Percentiles rank a stretch among this genome's conserved stretches.
Evolutionary conservation across 2,329 filamentous ascomycete genomes (phyloP).

Genomic region (Pleomassaria siparia): DNA sequence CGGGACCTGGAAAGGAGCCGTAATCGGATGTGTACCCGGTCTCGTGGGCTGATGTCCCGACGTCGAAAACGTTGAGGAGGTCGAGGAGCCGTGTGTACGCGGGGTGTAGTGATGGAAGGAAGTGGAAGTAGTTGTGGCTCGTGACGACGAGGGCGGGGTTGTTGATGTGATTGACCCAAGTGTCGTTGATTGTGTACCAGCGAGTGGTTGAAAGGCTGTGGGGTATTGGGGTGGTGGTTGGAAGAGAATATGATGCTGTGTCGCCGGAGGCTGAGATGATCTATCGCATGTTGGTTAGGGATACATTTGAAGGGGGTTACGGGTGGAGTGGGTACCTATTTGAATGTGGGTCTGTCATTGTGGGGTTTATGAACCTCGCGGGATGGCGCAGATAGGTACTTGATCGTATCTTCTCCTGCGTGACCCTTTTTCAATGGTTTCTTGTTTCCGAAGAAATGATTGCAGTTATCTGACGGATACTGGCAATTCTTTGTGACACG

Average conservation of each 20-base stretch:
- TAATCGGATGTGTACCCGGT: conserved; percentile 1
- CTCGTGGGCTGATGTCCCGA: background rate
- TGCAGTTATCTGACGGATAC: no score
- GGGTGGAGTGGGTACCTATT: background rate
- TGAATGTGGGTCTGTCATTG: conserved; percentile 1
- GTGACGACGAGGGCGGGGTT: background rate
- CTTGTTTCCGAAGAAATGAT: no score
- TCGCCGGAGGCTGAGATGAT: background rate
- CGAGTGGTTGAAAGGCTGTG: background rate
- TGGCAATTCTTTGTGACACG: no score
- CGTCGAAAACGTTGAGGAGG: background rate
- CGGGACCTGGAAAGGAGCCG: conserved; percentile 7
- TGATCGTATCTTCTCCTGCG: no score
- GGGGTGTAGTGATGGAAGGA: conserved; percentile 4
- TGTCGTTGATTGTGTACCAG: background rate
- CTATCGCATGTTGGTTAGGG: background rate
- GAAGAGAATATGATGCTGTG: background rate
- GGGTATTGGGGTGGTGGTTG: conserved; percentile 3
- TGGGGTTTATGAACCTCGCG: no score
- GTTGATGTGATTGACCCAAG: background rate
- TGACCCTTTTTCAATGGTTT: no score
- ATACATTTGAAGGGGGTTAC: background rate
- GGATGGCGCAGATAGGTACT: no score
- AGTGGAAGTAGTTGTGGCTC: background rate
- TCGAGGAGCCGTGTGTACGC: background rate